These are phyloP conservation scores for Aphanomyces euteiches DNA, from an alignment of 352 stramenopile genomes.

Conservation along the genomic window DNA sequence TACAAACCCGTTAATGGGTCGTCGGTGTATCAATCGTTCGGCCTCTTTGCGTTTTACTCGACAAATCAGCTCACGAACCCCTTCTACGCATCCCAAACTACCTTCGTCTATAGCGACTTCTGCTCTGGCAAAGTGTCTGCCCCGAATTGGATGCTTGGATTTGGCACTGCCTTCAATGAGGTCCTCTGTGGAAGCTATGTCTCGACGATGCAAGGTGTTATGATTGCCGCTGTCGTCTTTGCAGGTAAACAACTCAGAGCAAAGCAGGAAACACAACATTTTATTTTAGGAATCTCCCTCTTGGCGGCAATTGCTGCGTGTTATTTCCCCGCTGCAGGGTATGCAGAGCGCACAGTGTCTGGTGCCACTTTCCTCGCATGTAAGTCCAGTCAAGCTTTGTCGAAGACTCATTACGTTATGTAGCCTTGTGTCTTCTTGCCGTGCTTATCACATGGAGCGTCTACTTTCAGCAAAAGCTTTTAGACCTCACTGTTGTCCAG, in stretches of 20 bases:
- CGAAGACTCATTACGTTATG: slow-evolving; percentile 31
- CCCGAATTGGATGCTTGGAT: slow-evolving; percentile 83
- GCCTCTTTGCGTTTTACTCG: slow-evolving; percentile 82
- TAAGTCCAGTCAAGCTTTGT: slow-evolving; percentile 30
- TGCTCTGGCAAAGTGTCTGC: slow-evolving; percentile 38
- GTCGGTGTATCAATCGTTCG: slow-evolving; percentile 59
- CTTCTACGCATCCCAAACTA: slow-evolving; percentile 77
- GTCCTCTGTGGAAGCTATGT: slow-evolving; percentile 69
- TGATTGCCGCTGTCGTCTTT: slow-evolving; percentile 31
- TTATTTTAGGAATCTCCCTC: slow-evolving; percentile 23
- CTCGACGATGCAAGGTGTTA: slow-evolving; percentile 46
- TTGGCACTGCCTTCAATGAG: slow-evolving; percentile 60
- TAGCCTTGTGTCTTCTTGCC: slow-evolving; percentile 61
- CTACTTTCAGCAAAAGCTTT: slow-evolving; percentile 68
- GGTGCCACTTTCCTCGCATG: slow-evolving; percentile 74
- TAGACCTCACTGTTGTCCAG: slow-evolving; percentile 75
- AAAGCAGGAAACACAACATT: no score
- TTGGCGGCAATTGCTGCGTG: slow-evolving; percentile 61
- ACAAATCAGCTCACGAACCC: slow-evolving; percentile 59
- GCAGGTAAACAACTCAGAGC: slow-evolving; percentile 23
- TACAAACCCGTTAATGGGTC: slow-evolving; percentile 53
- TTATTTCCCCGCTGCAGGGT: slow-evolving; percentile 66
- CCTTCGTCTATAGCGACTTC: slow-evolving; percentile 73
- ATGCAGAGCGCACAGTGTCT: slow-evolving; percentile 63
- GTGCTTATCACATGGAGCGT: slow-evolving; percentile 78